phyloP scores from a whole-genome alignment of 2,329 filamentous ascomycete species.

The Claviceps sp. region DNA sequence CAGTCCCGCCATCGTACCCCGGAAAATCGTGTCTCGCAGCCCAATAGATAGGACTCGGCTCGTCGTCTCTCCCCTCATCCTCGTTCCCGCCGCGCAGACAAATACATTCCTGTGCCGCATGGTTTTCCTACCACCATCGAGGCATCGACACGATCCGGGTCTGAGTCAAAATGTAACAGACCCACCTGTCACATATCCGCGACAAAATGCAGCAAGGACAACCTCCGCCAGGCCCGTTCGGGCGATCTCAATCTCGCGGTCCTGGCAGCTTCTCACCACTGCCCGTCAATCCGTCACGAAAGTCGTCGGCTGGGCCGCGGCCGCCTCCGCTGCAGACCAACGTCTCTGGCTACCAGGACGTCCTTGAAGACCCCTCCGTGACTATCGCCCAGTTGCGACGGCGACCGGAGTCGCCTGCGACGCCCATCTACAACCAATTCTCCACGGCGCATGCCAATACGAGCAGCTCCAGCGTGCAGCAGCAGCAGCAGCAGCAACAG shows the following conservation, averaged over 20 bases:
- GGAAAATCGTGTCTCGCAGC: too few relatives aligned
- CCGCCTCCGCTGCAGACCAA: slow-evolving; percentile 22
- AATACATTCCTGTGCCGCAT: neutral
- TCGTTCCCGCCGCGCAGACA: neutral
- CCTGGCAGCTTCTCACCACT: slow-evolving; percentile 45
- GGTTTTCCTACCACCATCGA: neutral
- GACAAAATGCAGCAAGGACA: slow-evolving; percentile 32
- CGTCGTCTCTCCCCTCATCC: neutral
- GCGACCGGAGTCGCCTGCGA: slow-evolving; percentile 24
- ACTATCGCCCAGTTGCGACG: slow-evolving; percentile 33
- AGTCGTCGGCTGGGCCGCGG: slow-evolving; percentile 13
- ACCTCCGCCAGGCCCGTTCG: slow-evolving; percentile 5
- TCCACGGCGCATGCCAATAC: slow-evolving; percentile 29
- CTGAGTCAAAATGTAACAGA: slow-evolving; percentile 31
- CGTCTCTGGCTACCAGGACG: slow-evolving; percentile 17
- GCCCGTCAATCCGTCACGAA: slow-evolving; percentile 19
- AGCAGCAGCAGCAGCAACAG: too few relatives aligned
- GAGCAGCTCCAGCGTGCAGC: slow-evolving; percentile 27
- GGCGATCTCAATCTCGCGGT: slow-evolving; percentile 30
- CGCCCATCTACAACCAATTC: slow-evolving; percentile 36
- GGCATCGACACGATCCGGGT: neutral
- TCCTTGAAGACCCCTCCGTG: slow-evolving; percentile 19
- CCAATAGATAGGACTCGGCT: neutral
- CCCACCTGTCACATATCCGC: slow-evolving; percentile 12
- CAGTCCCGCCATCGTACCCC: too few relatives aligned